Conservation (phyloP, 2,329 filamentous ascomycete genomes). For the Colletotrichum sp. region DNA sequence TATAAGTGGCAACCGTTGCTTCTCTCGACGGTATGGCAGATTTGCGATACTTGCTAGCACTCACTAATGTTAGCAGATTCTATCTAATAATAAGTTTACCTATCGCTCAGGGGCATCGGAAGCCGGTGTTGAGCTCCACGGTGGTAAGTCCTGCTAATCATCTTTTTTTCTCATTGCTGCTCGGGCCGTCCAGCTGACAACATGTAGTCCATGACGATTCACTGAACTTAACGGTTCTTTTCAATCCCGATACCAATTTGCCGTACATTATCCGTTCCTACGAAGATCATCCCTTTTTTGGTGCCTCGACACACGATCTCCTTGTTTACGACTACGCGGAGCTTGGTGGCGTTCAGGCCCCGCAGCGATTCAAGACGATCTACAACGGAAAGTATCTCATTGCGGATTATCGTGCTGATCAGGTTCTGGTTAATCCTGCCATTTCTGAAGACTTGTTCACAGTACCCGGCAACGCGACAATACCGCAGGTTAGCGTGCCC, state of each 20-base stretch:
- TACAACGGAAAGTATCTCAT: conserved; percentile 2
- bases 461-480: not conserved
- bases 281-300: conserved; percentile 17
- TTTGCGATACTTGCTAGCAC: not conserved
- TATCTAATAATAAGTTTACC: not conserved
- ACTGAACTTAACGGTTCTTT: not conserved
- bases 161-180: not conserved
- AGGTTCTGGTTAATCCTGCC: not conserved
- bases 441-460: not conserved
- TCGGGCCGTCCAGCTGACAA: not conserved
- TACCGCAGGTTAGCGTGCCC: not conserved
- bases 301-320: conserved; percentile 12
- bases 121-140: not conserved
- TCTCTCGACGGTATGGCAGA: not conserved
- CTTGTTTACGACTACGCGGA: conserved; percentile 14
- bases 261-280: conserved; percentile 12
- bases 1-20: conserved; percentile 13
- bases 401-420: not conserved
- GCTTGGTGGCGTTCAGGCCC: conserved; percentile 5
- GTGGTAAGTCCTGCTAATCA: not conserved
- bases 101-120: not conserved
- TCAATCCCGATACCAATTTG: not conserved
- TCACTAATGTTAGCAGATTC: not conserved
- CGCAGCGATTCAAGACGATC: not conserved
- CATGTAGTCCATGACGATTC: not conserved